A percentile compares a stretch with the other conserved stretches of the same genome.
Conservation (phyloP, 495 filamentous ascomycete species). For the Chaetomidium leptoderma region DNA sequence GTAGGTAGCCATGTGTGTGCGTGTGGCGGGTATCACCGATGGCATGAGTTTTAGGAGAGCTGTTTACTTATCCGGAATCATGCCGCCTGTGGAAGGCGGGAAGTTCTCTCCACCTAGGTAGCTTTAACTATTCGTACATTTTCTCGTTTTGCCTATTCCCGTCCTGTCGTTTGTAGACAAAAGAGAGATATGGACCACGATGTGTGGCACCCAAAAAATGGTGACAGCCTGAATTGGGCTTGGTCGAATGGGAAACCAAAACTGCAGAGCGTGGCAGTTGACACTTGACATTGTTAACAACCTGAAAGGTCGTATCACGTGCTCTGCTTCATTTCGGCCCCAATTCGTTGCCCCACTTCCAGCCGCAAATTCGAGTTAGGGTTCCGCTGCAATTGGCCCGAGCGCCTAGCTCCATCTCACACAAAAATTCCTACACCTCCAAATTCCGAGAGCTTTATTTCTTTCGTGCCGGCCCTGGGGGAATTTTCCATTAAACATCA, state of each 20-base stretch:
- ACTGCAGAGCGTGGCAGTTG: too few relatives aligned
- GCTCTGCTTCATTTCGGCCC: not conserved
- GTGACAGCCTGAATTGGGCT: too few relatives aligned
- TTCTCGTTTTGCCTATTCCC: not conserved
- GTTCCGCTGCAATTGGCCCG: conserved; percentile 31
- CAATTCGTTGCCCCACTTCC: not conserved
- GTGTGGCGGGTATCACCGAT: not conserved
- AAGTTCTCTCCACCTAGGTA: not conserved
- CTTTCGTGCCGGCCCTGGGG: conserved; percentile 21
- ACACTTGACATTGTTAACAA: too few relatives aligned
- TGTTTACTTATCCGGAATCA: not conserved
- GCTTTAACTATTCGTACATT: not conserved
- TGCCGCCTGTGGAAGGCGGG: not conserved
- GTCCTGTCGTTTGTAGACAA: not conserved
- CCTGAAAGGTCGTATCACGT: not conserved
- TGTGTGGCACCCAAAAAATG: too few relatives aligned
- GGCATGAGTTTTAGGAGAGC: not conserved
- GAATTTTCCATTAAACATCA: conserved; percentile 30
- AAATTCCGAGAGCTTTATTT: conserved; percentile 26
- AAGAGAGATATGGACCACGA: too few relatives aligned
- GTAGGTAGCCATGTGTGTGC: not conserved
- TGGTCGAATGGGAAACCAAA: too few relatives aligned
- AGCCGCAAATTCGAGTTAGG: conserved; percentile 24
- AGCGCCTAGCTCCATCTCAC: conserved; percentile 27
- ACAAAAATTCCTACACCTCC: conserved; percentile 30